These are phyloP conservation scores for Mycena belliarum DNA, from an alignment of 768 basidiomycete species.

Conservation along the genomic window DNA sequence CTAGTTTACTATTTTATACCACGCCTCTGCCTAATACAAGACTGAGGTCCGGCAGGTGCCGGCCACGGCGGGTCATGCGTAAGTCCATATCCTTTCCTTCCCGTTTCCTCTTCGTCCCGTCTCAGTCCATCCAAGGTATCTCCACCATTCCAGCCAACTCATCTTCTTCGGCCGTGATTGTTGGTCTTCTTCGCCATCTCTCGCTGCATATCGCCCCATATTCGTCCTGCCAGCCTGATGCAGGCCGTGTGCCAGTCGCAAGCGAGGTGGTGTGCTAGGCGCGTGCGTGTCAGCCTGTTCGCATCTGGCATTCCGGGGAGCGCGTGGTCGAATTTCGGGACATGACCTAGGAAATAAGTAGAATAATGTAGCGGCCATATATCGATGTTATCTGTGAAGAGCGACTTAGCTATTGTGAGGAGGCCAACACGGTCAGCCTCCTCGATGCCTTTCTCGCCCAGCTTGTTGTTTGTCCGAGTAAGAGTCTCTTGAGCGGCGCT, in stretches of 20 bases:
- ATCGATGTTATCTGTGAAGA: neutral
- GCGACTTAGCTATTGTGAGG: neutral
- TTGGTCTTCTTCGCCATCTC: neutral
- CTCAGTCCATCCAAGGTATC: too few species aligned
- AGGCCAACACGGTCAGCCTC: neutral
- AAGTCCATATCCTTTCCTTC: too few species aligned
- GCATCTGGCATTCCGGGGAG: neutral
- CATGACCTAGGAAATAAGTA: neutral
- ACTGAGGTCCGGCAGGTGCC: too few species aligned
- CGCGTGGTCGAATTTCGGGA: neutral
- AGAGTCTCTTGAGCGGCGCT: neutral
- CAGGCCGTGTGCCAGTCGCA: neutral
- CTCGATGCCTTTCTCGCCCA: neutral
- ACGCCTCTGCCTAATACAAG: too few species aligned
- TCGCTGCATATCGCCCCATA: neutral
- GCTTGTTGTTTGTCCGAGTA: neutral
- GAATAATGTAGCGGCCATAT: neutral
- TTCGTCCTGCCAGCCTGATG: neutral
- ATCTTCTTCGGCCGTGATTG: too few species aligned
- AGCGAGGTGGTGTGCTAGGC: neutral
- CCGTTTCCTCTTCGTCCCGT: too few species aligned
- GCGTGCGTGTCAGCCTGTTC: too few species aligned
- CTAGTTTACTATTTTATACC: too few species aligned
- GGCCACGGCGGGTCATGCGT: too few species aligned
- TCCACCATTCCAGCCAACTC: too few species aligned